These are phyloP conservation scores for Lichtheimia corymbifera DNA, from an alignment of 371 early-diverging fungal species.

Conservation along the genomic window DNA sequence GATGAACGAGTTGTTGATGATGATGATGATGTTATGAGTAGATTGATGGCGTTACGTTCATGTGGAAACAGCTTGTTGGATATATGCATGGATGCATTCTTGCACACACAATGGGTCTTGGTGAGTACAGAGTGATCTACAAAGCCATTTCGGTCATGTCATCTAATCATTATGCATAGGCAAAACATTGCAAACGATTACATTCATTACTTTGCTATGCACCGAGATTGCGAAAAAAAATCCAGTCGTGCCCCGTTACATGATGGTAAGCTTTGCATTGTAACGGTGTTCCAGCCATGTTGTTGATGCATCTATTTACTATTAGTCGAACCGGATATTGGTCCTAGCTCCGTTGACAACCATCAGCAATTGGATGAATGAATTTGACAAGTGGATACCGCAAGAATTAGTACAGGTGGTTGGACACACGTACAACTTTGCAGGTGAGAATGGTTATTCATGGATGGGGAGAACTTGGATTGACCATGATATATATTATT, in stretches of 20 bases:
- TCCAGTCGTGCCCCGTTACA: constrained; percentile 41
- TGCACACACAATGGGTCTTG: constrained; percentile 92
- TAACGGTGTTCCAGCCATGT: neutral
- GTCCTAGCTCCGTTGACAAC: constrained; percentile 82
- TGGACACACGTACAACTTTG: constrained; percentile 32
- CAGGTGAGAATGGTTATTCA: constrained; percentile 16
- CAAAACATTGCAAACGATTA: constrained; percentile 84
- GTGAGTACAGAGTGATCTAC: constrained; percentile 15
- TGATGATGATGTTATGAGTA: constrained; percentile 10
- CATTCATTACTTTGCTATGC: constrained; percentile 69
- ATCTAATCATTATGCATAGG: constrained; percentile 19
- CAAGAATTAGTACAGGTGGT: constrained; percentile 21
- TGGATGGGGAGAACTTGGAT: neutral
- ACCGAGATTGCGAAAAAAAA: constrained; percentile 48
- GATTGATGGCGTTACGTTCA: constrained; percentile 75
- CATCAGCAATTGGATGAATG: constrained; percentile 75
- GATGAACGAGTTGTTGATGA: neutral
- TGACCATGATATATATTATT: neutral
- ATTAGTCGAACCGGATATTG: constrained; percentile 64
- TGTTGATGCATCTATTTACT: neutral
- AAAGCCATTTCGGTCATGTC: too few relatives aligned
- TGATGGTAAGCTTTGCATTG: constrained; percentile 28
- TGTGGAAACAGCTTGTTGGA: constrained; percentile 79
- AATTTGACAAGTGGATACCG: constrained; percentile 71
- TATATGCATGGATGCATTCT: constrained; percentile 77